A percentile compares a stretch with the other conserved stretches of the same genome.
Conservation (phyloP, 768 basidiomycete species). For the Termitomyces titanicus region DNA sequence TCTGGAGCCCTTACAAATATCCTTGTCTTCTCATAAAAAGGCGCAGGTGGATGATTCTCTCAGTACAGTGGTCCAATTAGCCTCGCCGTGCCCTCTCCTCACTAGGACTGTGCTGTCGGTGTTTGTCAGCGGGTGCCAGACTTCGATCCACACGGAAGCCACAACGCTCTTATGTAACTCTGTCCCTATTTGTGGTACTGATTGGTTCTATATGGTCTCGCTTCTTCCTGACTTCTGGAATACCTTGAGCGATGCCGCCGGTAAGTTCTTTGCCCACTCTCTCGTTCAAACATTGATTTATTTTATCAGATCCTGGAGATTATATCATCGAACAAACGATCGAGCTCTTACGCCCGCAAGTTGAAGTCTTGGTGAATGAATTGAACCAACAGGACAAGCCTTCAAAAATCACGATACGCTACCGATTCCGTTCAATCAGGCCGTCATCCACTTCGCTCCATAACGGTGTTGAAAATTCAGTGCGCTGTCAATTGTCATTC, state of each 20-base stretch:
- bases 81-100: slow-evolving; percentile 40
- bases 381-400: background rate
- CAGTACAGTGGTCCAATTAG: slow-evolving; percentile 42
- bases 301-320: slow-evolving; percentile 42
- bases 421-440: background rate
- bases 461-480: background rate
- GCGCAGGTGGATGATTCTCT: slow-evolving; percentile 17
- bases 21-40: background rate
- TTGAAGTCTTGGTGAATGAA: background rate
- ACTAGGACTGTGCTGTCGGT: slow-evolving; percentile 44
- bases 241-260: slow-evolving; percentile 37
- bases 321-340: slow-evolving; percentile 53
- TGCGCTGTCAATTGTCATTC: background rate
- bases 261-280: slow-evolving; percentile 25
- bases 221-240: slow-evolving; percentile 53
- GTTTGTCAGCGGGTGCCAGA: slow-evolving; percentile 30
- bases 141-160: slow-evolving; percentile 43
- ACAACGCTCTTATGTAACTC: slow-evolving; percentile 24
- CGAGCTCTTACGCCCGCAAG: slow-evolving; percentile 8
- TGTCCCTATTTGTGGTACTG: slow-evolving; percentile 19
- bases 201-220: slow-evolving; percentile 39
- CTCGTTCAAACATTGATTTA: background rate
- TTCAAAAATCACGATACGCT: slow-evolving; percentile 1
- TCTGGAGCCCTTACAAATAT: slow-evolving; percentile 3
- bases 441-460: background rate